phyloP scores from a whole-genome alignment of 139 green algal genomes.

The Gonium pectorale region DNA sequence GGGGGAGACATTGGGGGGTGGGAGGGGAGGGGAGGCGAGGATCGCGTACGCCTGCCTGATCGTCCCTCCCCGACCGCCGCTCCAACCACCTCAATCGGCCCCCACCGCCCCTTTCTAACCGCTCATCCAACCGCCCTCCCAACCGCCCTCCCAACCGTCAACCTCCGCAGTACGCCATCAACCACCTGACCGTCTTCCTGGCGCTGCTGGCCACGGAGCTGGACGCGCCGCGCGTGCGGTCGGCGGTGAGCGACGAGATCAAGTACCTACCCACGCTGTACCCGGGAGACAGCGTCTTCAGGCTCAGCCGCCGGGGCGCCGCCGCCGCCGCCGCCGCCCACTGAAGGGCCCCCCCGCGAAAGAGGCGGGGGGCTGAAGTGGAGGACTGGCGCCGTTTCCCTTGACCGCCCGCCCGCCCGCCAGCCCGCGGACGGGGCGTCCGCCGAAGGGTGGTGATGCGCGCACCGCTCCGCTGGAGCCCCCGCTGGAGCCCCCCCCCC shows the following conservation, averaged over 20 bases:
- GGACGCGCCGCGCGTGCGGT: slow-evolving; percentile 70
- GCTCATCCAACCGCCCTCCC: not conserved
- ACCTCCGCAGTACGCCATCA: slow-evolving; percentile 83
- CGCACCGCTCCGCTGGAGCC: no score
- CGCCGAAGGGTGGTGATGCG: no score
- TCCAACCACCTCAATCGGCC: not conserved
- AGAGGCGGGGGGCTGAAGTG: no score
- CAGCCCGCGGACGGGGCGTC: no score
- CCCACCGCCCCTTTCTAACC: not conserved
- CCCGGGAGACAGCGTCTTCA: slow-evolving; percentile 80
- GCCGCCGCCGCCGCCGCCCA: no score
- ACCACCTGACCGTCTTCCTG: slow-evolving; percentile 87
- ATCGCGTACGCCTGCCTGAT: no score
- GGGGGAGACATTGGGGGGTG: no score
- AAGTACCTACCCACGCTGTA: slow-evolving; percentile 92
- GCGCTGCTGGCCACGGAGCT: slow-evolving; percentile 74
- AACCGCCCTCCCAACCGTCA: no score
- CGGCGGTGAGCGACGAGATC: slow-evolving; percentile 52
- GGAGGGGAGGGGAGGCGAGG: no score
- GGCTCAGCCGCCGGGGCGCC: slow-evolving; percentile 28
- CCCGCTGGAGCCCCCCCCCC: no score
- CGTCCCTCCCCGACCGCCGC: not conserved
- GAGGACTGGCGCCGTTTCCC: not conserved
- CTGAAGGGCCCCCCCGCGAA: not conserved
- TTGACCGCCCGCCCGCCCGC: not conserved